Evolutionary conservation across 2,329 filamentous ascomycete genomes (phyloP).

Genomic region (Paecilomyces sp.): DNA sequence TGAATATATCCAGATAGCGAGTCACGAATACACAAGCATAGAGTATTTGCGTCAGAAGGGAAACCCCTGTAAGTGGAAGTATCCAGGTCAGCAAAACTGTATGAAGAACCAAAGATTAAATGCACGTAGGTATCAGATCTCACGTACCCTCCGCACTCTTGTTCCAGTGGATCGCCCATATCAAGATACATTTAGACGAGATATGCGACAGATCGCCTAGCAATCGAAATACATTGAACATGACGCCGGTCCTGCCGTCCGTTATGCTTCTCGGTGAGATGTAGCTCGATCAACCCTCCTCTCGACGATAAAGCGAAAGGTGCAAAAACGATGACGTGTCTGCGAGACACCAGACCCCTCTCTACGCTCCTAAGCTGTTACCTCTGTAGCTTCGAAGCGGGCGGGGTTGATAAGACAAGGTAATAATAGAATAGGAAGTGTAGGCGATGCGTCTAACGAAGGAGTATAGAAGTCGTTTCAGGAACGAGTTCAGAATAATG

Average conservation of each 20-base stretch:
- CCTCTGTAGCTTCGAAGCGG: neutral
- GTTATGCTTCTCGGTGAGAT: neutral
- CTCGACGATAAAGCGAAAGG: neutral
- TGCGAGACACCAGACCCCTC: neutral
- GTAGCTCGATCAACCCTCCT: neutral
- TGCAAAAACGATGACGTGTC: neutral
- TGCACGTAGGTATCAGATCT: slow-evolving; percentile 1
- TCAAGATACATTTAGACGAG: slow-evolving; percentile 80
- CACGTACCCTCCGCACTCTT: slow-evolving; percentile 69
- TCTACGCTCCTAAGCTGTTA: neutral
- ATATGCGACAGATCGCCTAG: slow-evolving; percentile 79
- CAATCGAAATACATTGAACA: slow-evolving; percentile 57
- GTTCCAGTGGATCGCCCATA: slow-evolving; percentile 84
- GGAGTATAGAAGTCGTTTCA: neutral
- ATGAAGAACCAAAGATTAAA: neutral
- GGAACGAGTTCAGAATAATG: neutral
- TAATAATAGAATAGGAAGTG: neutral
- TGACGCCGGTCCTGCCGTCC: neutral
- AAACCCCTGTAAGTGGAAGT: slow-evolving; percentile 56
- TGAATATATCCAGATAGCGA: slow-evolving; percentile 79
- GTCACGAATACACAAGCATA: slow-evolving; percentile 82
- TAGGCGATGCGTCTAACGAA: neutral
- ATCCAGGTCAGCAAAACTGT: neutral
- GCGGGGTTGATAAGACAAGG: neutral
- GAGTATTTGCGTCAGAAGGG: slow-evolving; percentile 78